Conservation (phyloP, 2,329 filamentous ascomycete species). For the Neurospora crassa region DNA sequence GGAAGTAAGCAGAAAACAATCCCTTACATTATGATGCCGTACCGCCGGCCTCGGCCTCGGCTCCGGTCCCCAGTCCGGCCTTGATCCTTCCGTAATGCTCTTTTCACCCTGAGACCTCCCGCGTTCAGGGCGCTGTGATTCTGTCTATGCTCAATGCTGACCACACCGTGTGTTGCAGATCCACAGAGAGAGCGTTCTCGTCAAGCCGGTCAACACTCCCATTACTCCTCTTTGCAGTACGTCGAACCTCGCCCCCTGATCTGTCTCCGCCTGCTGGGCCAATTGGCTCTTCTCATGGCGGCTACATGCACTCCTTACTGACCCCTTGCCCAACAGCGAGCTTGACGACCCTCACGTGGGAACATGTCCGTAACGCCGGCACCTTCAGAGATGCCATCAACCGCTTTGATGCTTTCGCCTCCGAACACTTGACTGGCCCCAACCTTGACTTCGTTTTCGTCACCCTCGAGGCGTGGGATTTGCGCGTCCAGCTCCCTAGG, state of each 20-base stretch:
- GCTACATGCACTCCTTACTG: slow-evolving; percentile 11
- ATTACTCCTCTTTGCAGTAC: slow-evolving; percentile 98
- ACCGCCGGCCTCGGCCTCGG: not conserved
- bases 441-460: slow-evolving; percentile 98
- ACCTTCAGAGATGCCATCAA: slow-evolving; percentile 95
- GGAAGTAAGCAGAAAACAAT: slow-evolving; percentile 54
- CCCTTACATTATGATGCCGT: slow-evolving; percentile 7
- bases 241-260: slow-evolving; percentile 31
- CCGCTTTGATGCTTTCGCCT: slow-evolving; percentile 87
- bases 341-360: slow-evolving; percentile 95
- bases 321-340: slow-evolving; percentile 53
- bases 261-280: slow-evolving; percentile 1
- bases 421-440: slow-evolving; percentile 81
- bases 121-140: not conserved
- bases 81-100: not conserved
- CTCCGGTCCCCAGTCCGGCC: not conserved
- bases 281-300: slow-evolving; percentile 4
- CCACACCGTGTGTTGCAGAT: slow-evolving; percentile 46
- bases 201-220: slow-evolving; percentile 97
- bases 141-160: slow-evolving; percentile 5
- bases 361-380: slow-evolving; percentile 94
- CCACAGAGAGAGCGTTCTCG: slow-evolving; percentile 88
- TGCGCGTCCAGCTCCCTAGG: slow-evolving; percentile 91
- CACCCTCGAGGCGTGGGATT: slow-evolving; percentile 95
- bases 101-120: slow-evolving; percentile 6